phyloP scores from a whole-genome alignment of 2,329 filamentous ascomycete genomes.

The Ophiocordyceps sinensis region DNA sequence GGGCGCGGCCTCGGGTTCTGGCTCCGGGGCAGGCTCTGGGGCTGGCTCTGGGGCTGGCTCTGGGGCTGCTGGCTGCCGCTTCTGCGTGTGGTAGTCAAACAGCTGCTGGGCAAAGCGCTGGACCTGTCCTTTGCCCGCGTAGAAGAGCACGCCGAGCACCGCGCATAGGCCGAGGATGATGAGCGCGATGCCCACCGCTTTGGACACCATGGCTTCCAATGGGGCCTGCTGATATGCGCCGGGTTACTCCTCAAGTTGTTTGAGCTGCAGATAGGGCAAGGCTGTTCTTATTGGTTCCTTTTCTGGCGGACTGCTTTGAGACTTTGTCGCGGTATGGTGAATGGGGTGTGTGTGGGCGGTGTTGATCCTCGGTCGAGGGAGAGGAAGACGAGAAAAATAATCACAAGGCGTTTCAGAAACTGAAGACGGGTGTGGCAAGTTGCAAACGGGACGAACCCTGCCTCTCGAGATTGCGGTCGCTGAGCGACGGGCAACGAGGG shows the following conservation, averaged over 20 bases:
- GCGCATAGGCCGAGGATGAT: conserved; percentile 16
- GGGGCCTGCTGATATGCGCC: background rate
- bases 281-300: no score
- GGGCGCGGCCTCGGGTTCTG: background rate
- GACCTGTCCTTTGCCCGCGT: conserved; percentile 14
- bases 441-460: no score
- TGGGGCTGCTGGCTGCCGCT: background rate
- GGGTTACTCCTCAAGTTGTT: background rate
- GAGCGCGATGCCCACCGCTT: conserved; percentile 14
- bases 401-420: no score
- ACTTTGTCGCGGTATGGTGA: no score
- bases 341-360: no score
- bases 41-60: background rate
- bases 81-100: conserved; percentile 6
- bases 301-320: no score
- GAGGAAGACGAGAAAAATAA: no score
- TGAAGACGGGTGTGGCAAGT: no score
- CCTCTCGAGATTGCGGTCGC: no score
- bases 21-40: background rate
- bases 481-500: no score
- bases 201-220: conserved; percentile 2
- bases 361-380: no score
- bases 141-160: conserved; percentile 14
- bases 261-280: no score
- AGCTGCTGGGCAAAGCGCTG: conserved; percentile 15